Base-by-base conservation (phyloP, 179 eudicot genomes). In the Heliamphora pulchella region DNA sequence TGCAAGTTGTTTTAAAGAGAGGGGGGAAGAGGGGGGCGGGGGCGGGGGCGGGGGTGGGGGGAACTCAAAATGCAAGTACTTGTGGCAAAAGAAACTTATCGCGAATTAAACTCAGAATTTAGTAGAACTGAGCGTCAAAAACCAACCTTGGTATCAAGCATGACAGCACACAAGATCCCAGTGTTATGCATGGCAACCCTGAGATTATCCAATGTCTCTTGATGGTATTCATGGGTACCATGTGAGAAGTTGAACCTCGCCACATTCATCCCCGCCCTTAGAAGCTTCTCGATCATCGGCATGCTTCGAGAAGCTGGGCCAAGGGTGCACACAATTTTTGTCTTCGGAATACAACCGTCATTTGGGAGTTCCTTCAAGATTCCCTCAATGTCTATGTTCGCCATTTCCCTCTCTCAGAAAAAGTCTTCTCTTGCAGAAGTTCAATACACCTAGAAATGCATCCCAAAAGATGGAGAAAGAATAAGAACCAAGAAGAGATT, bases 241-340 rank as follows among this genome's bases (percentile, higher is more conserved):
- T 91, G 96, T 0, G 97, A 93, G 89, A 93, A 93, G 84, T 93
- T 93, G 84, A 93, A 93, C 31, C 93, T 87, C 15, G 97, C 97
- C 15, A 90, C 93, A 78, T 90, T 93, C 97, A 93, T 91, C 8
- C 96, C 97, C 0, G 97, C 97, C 68, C 83, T 87, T 2, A 93
- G 85, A 54, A 93, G 90, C 89, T 93, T 93, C 90, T 91, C 97
- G 1, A 93, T 64, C 97, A 93, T 93, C 0, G 84, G 83, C 13
- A 91, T 92, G 0, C 92, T 86, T 72, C 92, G 81, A 17, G 97
- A 92, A 8, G 97, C 87, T 2, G 97, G 97, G 4, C 97, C 97
- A 50, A 92, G 70, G 31, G 97, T 92, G 83, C 97, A 92, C 44
- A 92, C 97, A n/a, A 92, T 92, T 88, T 92, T 92, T 13, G 97